Evolutionary conservation across 129 eudicot genomes (phyloP), one percentile per base, ranked within the genome.

Genomic region (Chrysanthemum makinoi): DNA sequence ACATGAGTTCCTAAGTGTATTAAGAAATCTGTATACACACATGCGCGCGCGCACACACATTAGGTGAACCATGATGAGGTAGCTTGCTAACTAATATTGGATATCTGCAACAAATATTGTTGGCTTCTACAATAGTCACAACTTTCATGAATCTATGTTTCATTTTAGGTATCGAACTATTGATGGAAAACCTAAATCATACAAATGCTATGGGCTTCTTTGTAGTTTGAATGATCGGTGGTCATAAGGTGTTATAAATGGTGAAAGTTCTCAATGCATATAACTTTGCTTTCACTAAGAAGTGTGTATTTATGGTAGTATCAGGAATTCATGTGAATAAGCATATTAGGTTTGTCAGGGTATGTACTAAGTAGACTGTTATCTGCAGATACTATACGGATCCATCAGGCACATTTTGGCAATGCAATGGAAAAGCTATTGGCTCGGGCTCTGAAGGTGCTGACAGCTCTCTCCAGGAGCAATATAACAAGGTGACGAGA

Each of bases 331-430:
- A 52, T 51, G 62, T 52, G 17, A 10, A 3, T 64, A 47, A 61
- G 77, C 18, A 49, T 46, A 2, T 65, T 17, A 24, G 52, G 39
- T 62, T 22, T 72, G 57, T 64, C 54, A 53, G 63, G 64, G 33
- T 35, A 15, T 61, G 33, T 56, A 15, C 3, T 56, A 15, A 79
- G 11, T 46, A 24, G 74, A 9, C 24, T 72, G 61, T 66, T 17
- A 54, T 72, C 3, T 74, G 64, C 94, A 95, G 99, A 69, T 95
- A 90, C 83, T 90, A 95, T 76, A 95, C 99, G 43, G 99, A 95
- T 83, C 99, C 97, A 50, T 95, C 97, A n/a, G 99, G 99, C 60
- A 95, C 99, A 22, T 95, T 95, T 77, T 95, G 99, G 99, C 99
- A 95, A 73, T 95, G 97, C 76, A 95, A 83, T 53, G 99, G 96